Base-by-base conservation (phyloP, 768 basidiomycete genomes). In the Leccinum incarnatum region DNA sequence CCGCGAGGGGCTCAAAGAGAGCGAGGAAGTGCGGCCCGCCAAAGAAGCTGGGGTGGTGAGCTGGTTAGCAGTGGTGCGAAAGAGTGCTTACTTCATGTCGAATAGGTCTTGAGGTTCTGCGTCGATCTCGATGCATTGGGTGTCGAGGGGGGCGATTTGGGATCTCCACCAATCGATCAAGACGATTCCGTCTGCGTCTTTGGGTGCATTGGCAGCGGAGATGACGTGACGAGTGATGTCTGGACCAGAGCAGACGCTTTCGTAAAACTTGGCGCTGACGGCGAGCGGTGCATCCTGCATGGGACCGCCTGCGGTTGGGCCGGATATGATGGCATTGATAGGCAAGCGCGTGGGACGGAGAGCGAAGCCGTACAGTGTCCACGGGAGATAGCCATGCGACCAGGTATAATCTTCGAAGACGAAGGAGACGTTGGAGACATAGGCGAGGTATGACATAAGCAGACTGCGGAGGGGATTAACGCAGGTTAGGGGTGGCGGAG, bases 331-430 rank as follows among this genome's bases (percentile, higher is more conserved):
- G 1, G 85, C 83, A 49, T 85, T 83, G 42, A 87, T 65, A 0
- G 86, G 86, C 49, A 85, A 76, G 4, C 75, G 74, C 1, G 79
- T 74, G 4, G 82, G 79, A 21, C 84, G 77, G 54, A 85, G 73
- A 0, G 80, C 74, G 55, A 82, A 78, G 60, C 81, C 82, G 59
- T 85, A 83, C 1, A 84, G 53, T 2, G 82, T 81, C 68, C 82
- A 85, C 3, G 80, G 79, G 30, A 83, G 68, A 3, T 83, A 80
- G 0, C 74, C 61, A 51, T 79, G 81, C 0, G 85, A 84, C 84
- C 84, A 86, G 36, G 76, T 77, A 57, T 84, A 85, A 64, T 85
- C 83, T 58, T 85, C 82, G 57, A 87, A 88, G 2, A 87, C 84
- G 56, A 79, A 86, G 1, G 82, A 80, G 14, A 83, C 72, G 59